Evolutionary conservation across 1,284 basidiomycete species (phyloP).

Genomic region (Peniophora sp.): DNA sequence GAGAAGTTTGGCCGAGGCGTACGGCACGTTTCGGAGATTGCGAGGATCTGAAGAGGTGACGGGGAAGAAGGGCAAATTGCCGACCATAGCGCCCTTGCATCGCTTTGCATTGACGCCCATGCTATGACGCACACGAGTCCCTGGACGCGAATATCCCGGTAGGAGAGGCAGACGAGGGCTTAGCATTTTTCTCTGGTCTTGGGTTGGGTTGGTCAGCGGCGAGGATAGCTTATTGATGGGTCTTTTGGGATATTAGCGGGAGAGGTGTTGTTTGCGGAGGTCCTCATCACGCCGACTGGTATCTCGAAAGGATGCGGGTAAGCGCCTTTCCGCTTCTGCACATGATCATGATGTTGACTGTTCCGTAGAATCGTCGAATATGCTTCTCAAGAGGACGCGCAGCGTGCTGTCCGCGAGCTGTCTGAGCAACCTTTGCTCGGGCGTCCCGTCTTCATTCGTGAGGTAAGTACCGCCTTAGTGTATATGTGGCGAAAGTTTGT

Average conservation of each 20-base stretch:
- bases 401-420: conserved; percentile 79
- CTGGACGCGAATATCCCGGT: neutral
- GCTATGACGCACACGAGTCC: neutral
- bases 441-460: conserved; percentile 91
- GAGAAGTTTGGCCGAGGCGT: neutral
- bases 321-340: conserved; percentile 26
- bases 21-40: neutral
- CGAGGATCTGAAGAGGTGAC: neutral
- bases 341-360: neutral
- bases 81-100: neutral
- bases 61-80: neutral
- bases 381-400: conserved; percentile 75
- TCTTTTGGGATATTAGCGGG: conserved; percentile 86
- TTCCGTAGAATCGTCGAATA: conserved; percentile 83
- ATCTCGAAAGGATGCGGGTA: conserved; percentile 98
- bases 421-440: conserved; percentile 86
- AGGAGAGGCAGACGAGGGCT: conserved; percentile 1
- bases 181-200: conserved; percentile 42
- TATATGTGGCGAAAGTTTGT: neutral
- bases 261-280: conserved; percentile 98
- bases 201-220: conserved; percentile 63
- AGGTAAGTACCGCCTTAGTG: conserved; percentile 43
- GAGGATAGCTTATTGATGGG: conserved; percentile 76
- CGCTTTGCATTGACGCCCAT: too few species aligned
- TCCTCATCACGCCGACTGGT: conserved; percentile 91